A percentile compares a stretch with the other conserved stretches of the same genome.
Evolutionary conservation across 1,284 basidiomycete species (phyloP).

Genomic region (Pulveroboletus sp.): DNA sequence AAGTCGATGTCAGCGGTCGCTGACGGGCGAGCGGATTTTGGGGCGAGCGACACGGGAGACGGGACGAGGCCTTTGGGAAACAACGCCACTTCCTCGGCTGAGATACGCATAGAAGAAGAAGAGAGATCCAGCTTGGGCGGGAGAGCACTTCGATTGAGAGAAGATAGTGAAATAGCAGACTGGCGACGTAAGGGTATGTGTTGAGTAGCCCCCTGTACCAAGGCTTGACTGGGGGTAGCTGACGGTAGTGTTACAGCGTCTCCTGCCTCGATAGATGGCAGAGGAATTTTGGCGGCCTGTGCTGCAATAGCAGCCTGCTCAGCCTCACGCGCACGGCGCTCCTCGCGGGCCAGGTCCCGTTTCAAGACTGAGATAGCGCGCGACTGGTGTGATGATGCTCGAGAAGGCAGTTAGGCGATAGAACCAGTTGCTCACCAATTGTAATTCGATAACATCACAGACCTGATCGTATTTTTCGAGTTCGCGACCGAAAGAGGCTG

Average conservation of each 20-base stretch:
- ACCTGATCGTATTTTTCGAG: slow-evolving; percentile 76
- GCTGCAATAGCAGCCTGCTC: slow-evolving; percentile 44
- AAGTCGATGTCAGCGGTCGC: slow-evolving; percentile 61
- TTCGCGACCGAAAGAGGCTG: slow-evolving; percentile 64
- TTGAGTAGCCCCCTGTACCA: slow-evolving; percentile 34
- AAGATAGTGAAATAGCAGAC: slow-evolving; percentile 75
- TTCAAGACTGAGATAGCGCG: slow-evolving; percentile 70
- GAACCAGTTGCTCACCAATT: slow-evolving; percentile 51
- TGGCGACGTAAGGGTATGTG: slow-evolving; percentile 50
- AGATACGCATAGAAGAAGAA: slow-evolving; percentile 58
- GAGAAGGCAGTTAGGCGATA: neutral
- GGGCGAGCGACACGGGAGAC: slow-evolving; percentile 77
- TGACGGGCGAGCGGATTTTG: slow-evolving; percentile 64
- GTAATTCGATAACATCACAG: slow-evolving; percentile 71
- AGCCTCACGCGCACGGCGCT: slow-evolving; percentile 52
- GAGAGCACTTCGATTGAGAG: slow-evolving; percentile 66
- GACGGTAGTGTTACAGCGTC: slow-evolving; percentile 21
- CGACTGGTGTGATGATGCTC: slow-evolving; percentile 42
- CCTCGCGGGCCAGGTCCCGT: slow-evolving; percentile 63
- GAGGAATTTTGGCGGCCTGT: slow-evolving; percentile 29
- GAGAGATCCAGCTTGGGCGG: slow-evolving; percentile 76
- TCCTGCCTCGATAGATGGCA: slow-evolving; percentile 35
- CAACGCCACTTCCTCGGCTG: slow-evolving; percentile 59
- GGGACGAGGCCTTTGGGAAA: slow-evolving; percentile 56
- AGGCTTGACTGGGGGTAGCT: slow-evolving; percentile 25